phyloP scores from a whole-genome alignment of 2,329 filamentous ascomycete species.

The Scolecobasidium constrictum region DNA sequence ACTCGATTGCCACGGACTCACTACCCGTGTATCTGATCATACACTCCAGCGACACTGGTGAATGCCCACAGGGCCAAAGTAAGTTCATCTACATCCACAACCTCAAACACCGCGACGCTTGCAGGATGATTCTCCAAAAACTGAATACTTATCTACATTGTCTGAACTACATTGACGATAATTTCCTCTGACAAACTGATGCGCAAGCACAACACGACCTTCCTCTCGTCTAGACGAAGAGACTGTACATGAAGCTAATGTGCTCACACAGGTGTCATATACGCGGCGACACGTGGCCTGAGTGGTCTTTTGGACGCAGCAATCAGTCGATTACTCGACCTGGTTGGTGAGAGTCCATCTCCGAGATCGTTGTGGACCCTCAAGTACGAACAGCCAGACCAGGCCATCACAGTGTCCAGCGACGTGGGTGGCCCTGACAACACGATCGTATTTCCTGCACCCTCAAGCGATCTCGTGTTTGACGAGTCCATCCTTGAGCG shows the following conservation, averaged over 20 bases:
- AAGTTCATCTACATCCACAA: conserved; percentile 39
- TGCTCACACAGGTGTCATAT: conserved; percentile 51
- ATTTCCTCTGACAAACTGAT: conserved; percentile 85
- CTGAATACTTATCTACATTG: conserved; percentile 99
- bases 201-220: conserved; percentile 24
- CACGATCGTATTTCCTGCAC: conserved; percentile 46
- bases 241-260: no score
- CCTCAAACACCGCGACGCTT: conserved; percentile 20
- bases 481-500: conserved; percentile 57
- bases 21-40: conserved; percentile 51
- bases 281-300: conserved; percentile 34
- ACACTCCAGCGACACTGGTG: conserved; percentile 84
- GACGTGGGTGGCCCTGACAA: conserved; percentile 18
- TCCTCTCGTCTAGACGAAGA: no score
- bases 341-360: conserved; percentile 21
- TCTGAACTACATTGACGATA: conserved; percentile 89
- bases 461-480: conserved; percentile 58
- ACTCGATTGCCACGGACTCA: conserved; percentile 27
- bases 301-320: conserved; percentile 29
- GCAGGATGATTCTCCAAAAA: conserved; percentile 74
- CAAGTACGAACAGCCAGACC: conserved; percentile 37
- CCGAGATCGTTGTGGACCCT: conserved; percentile 41
- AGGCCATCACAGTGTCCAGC: conserved; percentile 17
- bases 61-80: conserved; percentile 85
- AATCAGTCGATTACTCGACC: conserved; percentile 31